These are phyloP conservation scores for Venturia aucupariae DNA, from an alignment of 2,329 filamentous ascomycete genomes.

Conservation along the genomic window DNA sequence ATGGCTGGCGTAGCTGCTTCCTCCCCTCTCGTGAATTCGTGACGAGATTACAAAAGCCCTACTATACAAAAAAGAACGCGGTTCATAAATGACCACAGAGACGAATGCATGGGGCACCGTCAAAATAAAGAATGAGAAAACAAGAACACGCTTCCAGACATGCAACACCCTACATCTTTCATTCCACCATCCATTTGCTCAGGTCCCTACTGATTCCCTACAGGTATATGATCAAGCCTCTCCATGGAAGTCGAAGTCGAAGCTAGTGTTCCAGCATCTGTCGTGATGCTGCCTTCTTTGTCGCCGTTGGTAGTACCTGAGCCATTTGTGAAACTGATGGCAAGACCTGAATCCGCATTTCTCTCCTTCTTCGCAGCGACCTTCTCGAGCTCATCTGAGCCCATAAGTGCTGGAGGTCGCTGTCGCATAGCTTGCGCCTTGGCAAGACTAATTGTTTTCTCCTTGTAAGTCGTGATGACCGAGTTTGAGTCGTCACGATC, in stretches of 20 bases:
- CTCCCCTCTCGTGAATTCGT: constrained; percentile 7
- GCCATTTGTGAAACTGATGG: constrained; percentile 1
- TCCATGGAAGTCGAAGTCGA: neutral
- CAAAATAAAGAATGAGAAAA: neutral
- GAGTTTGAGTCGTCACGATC: constrained; percentile 72
- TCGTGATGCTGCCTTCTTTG: constrained; percentile 12
- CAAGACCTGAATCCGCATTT: neutral
- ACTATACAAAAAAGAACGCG: constrained; percentile 8
- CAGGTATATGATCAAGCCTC: neutral
- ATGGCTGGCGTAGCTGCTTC: neutral
- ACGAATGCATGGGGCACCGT: neutral
- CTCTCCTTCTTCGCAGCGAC: constrained; percentile 1
- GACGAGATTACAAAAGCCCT: constrained; percentile 4
- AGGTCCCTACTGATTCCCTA: neutral
- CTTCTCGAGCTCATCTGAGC: constrained; percentile 17
- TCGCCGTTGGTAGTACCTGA: constrained; percentile 9
- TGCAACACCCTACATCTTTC: neutral
- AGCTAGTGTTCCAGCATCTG: neutral
- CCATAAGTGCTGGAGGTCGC: constrained; percentile 81
- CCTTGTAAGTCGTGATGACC: constrained; percentile 87
- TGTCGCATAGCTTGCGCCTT: constrained; percentile 85
- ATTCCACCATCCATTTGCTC: neutral
- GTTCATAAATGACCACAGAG: neutral
- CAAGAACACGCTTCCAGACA: neutral
- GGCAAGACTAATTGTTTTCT: constrained; percentile 86